Evolutionary conservation across 1,284 basidiomycete genomes (phyloP), one percentile per base, ranked within the genome.

Genomic region (Singerocomus rubriflavus): DNA sequence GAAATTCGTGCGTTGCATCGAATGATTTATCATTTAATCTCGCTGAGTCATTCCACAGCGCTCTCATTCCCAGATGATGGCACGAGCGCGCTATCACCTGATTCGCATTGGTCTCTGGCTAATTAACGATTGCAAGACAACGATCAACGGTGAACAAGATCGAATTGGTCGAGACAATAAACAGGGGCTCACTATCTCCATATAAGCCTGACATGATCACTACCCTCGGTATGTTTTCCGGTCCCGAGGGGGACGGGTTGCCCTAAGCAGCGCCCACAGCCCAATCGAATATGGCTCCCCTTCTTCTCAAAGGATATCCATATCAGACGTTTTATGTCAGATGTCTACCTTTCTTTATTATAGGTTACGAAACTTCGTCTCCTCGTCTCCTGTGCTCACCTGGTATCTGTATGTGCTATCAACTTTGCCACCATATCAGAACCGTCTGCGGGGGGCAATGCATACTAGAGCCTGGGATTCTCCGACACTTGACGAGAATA

Each of bases 271-370:
- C 4, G 27, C 39, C 21, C 13, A 30, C 55, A 83, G 84, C 88
- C 52, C 78, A 76, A 40, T 84, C 84, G 5, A 85, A 85, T 62
- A 66, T 79, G 57, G 73, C 79, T 1, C 64, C 74, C 10, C 67
- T 71, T 6, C 74, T 0, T 71, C 72, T 0, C 79, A 87, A 62
- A 73, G 73, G 21, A 77, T 92, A 73, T 77, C 79, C 8, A 77
- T 81, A 38, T 71, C 75, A 13, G 88, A 92, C 60, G 80, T 88
- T 4, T 70, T 85, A 26, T 85, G 80, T 51, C 88, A 91, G 65
- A 88, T 92, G 54, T 82, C 84, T 8, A 91, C n/a, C 86, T 0
- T 88, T 92, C 64, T 76, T 92, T 42, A 76, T 81, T n/a, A 81
- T 81, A 3, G 80, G 82, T 16, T 77, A 84, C 66, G 84, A 86